Evolutionary conservation across 2,329 filamentous ascomycete genomes (phyloP).

Genomic region (Verticillium isaacii): DNA sequence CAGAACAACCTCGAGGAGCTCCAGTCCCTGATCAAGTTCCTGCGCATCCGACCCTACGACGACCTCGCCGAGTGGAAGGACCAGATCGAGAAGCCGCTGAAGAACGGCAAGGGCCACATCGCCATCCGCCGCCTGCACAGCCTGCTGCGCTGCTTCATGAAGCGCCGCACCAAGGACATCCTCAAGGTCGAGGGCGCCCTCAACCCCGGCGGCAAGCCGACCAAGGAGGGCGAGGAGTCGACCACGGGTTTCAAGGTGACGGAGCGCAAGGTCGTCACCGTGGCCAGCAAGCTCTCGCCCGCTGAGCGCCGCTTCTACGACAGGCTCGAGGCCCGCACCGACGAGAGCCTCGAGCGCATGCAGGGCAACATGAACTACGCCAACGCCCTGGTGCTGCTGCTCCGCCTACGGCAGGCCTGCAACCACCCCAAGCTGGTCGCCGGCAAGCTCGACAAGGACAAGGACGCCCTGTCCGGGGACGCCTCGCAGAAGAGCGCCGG

Average conservation of each 20-base stretch:
- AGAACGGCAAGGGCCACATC: slow-evolving; percentile 81
- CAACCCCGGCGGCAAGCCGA: slow-evolving; percentile 66
- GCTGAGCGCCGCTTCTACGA: slow-evolving; percentile 84
- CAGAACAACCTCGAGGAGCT: slow-evolving; percentile 97
- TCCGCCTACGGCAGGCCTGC: slow-evolving; percentile 87
- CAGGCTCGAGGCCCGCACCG: slow-evolving; percentile 75
- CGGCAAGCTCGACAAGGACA: slow-evolving; percentile 80
- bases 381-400: slow-evolving; percentile 85
- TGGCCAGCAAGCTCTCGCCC: slow-evolving; percentile 72
- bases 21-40: slow-evolving; percentile 87
- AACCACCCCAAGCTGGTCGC: slow-evolving; percentile 90
- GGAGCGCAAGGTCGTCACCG: slow-evolving; percentile 78
- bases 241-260: slow-evolving; percentile 82
- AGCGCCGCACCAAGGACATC: slow-evolving; percentile 97
- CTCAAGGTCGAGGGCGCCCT: slow-evolving; percentile 81
- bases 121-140: slow-evolving; percentile 83
- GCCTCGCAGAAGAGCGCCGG: slow-evolving; percentile 45
- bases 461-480: slow-evolving; percentile 66
- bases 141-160: slow-evolving; percentile 92
- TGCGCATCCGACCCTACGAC: slow-evolving; percentile 88
- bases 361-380: slow-evolving; percentile 81
- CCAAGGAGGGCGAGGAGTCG: slow-evolving; percentile 37
- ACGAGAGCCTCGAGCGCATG: slow-evolving; percentile 81
- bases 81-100: slow-evolving; percentile 85
- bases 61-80: slow-evolving; percentile 84